Percentiles rank a stretch among this genome's conserved stretches.
Evolutionary conservation across 2,329 filamentous ascomycete genomes (phyloP).

Genomic region (Fusarium sp.): DNA sequence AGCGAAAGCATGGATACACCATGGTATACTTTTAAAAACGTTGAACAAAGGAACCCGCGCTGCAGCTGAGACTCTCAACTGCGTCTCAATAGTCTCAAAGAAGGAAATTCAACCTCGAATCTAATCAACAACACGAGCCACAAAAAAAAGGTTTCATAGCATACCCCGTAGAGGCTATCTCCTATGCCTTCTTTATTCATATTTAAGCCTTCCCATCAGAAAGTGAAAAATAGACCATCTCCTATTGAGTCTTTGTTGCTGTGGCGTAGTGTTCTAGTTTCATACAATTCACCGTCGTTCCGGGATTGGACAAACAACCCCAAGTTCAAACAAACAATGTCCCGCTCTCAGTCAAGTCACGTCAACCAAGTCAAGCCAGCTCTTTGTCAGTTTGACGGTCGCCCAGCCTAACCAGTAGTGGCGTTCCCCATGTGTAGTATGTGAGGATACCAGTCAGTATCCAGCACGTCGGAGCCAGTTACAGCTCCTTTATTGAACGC

Average conservation of each 20-base stretch:
- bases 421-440: constrained; percentile 10
- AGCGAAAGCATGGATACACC: constrained; percentile 20
- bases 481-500: constrained; percentile 20
- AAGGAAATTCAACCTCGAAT: constrained; percentile 10
- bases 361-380: not conserved
- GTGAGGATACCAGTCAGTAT: not conserved
- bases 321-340: constrained; percentile 10
- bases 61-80: constrained; percentile 17
- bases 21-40: constrained; percentile 4
- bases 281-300: constrained; percentile 14
- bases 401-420: constrained; percentile 12
- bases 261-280: constrained; percentile 26
- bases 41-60: constrained; percentile 25
- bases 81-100: constrained; percentile 8
- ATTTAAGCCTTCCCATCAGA: constrained; percentile 13
- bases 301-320: constrained; percentile 18
- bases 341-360: constrained; percentile 16
- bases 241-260: constrained; percentile 12
- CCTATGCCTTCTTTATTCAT: constrained; percentile 4
- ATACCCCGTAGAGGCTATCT: not conserved
- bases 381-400: not conserved
- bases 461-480: constrained; percentile 15
- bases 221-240: constrained; percentile 11
- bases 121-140: constrained; percentile 19
- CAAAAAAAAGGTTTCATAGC: constrained; percentile 10